Conservation (phyloP, 75 land plant genomes). For the Cupressus sempervirens region DNA sequence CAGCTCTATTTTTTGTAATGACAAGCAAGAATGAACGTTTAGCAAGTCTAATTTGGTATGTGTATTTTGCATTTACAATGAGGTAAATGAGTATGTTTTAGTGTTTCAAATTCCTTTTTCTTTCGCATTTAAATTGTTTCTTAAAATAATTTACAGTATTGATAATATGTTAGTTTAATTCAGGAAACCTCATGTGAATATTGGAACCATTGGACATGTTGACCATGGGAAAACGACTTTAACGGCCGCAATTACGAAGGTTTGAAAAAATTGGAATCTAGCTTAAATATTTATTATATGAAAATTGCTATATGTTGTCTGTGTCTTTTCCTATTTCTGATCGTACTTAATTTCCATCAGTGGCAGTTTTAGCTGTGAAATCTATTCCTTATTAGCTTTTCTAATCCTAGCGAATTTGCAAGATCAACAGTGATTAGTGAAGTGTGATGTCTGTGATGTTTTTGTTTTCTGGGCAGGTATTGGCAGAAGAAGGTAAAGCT, state of each 20-base stretch:
- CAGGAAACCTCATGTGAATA: constrained; percentile 97
- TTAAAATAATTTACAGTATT: not conserved
- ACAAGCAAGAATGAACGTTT: too few species aligned
- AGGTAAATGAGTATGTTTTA: too few species aligned
- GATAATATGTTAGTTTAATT: not conserved
- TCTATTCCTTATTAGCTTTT: not conserved
- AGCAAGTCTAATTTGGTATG: too few species aligned
- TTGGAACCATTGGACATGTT: constrained; percentile 97
- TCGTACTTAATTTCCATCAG: not conserved
- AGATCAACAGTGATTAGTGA: not conserved
- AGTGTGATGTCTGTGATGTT: not conserved
- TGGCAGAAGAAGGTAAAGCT: constrained; percentile 89
- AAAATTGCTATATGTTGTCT: not conserved
- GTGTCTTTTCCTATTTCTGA: not conserved
- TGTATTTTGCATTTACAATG: too few species aligned
- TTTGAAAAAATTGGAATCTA: constrained; percentile 16
- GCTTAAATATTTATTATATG: not conserved
- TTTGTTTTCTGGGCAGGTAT: constrained; percentile 44
- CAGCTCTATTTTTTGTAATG: too few species aligned
- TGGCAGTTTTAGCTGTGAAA: not conserved
- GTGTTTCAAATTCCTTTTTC: too few species aligned
- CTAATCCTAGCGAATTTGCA: not conserved
- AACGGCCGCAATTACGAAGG: constrained; percentile 97
- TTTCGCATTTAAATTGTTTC: not conserved
- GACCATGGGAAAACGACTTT: constrained; percentile 98